Conservation (phyloP, 805 yeast species). For the Starmera dryadoides region DNA sequence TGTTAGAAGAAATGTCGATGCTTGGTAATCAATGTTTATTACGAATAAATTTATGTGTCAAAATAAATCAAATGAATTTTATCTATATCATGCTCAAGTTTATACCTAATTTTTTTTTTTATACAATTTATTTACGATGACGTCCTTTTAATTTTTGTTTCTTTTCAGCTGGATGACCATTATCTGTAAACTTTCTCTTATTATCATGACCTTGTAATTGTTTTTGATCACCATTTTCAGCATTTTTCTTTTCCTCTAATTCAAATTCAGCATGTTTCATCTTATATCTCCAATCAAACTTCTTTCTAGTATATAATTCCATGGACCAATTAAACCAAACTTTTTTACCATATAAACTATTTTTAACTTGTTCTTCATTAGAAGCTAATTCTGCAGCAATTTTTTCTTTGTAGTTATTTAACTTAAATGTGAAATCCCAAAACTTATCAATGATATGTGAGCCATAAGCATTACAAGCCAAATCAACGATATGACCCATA, state of each 20-base stretch:
- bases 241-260: slow-evolving; percentile 19
- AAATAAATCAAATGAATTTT: too few relatives aligned
- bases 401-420: slow-evolving; percentile 82
- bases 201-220: too few relatives aligned
- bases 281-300: slow-evolving; percentile 73
- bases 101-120: slow-evolving; percentile 1
- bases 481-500: slow-evolving; percentile 44
- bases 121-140: slow-evolving; percentile 19
- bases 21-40: slow-evolving; percentile 33
- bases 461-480: slow-evolving; percentile 83
- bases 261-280: slow-evolving; percentile 47
- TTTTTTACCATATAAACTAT: slow-evolving; percentile 76
- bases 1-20: slow-evolving; percentile 42
- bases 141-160: slow-evolving; percentile 23
- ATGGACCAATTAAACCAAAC: slow-evolving; percentile 96
- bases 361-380: slow-evolving; percentile 65
- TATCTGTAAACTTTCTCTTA: slow-evolving; percentile 10
- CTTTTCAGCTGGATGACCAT: slow-evolving; percentile 3
- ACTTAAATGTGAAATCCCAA: slow-evolving; percentile 70
- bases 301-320: slow-evolving; percentile 69
- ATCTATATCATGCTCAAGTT: too few relatives aligned
- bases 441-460: slow-evolving; percentile 84
- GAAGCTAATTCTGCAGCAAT: slow-evolving; percentile 61
- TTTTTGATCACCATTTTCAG: background rate
- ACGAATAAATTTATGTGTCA: too few relatives aligned